Percentiles rank a stretch among this genome's conserved stretches.
Conservation (phyloP, 768 basidiomycete genomes). For the Leccinum subtestaceum region DNA sequence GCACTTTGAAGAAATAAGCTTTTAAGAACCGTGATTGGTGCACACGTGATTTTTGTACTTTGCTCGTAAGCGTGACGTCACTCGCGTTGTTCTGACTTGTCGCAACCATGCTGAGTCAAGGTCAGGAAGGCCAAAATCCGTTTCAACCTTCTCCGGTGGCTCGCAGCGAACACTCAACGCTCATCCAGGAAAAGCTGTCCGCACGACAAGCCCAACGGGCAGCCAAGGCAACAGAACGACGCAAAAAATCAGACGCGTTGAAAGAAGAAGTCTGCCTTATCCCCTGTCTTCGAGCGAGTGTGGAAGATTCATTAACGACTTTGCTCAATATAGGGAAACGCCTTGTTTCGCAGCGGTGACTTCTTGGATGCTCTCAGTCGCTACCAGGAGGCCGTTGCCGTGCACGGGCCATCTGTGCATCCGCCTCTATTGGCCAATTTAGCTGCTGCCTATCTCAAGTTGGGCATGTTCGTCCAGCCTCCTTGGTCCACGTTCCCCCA, state of each 20-base stretch:
- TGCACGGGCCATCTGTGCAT: slow-evolving; percentile 34
- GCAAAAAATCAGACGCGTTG: slow-evolving; percentile 22
- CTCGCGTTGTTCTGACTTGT: background rate
- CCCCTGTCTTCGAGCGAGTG: background rate
- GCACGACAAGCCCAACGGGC: slow-evolving; percentile 16
- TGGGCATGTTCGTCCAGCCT: slow-evolving; percentile 32
- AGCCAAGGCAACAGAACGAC: slow-evolving; percentile 19
- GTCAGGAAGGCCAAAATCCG: background rate
- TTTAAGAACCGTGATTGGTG: background rate
- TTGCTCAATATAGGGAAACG: slow-evolving; percentile 42
- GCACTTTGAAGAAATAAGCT: background rate
- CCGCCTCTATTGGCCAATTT: slow-evolving; percentile 41
- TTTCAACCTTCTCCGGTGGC: background rate
- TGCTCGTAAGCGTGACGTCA: background rate
- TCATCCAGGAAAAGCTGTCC: slow-evolving; percentile 6
- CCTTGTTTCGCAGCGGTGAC: slow-evolving; percentile 37
- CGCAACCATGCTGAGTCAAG: background rate
- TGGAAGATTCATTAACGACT: background rate
- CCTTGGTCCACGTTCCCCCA: background rate
- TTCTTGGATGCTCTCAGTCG: slow-evolving; percentile 38
- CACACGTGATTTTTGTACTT: background rate
- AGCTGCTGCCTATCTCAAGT: slow-evolving; percentile 41
- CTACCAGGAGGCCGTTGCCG: slow-evolving; percentile 39
- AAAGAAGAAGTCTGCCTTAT: slow-evolving; percentile 29
- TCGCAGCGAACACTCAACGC: background rate